A percentile compares a stretch with the other conserved stretches of the same genome.
Evolutionary conservation across 306 rosid species (phyloP).

Genomic region (Quercus ilex): DNA sequence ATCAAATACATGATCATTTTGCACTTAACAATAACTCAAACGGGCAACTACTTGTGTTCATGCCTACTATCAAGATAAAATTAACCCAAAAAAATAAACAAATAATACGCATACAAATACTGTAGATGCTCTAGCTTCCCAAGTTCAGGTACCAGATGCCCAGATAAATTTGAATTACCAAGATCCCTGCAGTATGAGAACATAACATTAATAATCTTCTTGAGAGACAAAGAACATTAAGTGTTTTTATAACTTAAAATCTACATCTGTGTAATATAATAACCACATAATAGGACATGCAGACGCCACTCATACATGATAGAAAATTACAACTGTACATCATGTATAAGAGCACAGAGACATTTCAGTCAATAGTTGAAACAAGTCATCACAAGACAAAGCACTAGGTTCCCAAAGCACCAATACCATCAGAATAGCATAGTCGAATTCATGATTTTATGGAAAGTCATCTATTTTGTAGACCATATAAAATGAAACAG

Average conservation of each 20-base stretch:
- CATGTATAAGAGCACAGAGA: background rate
- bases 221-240: background rate
- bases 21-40: background rate
- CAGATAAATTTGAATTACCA: constrained; percentile 90
- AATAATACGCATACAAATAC: constrained; percentile 59
- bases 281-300: background rate
- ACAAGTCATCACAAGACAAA: background rate
- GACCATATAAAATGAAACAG: background rate
- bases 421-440: background rate
- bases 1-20: background rate
- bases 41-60: background rate
- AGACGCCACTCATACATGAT: background rate
- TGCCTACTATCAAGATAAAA: background rate
- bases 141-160: constrained; percentile 85
- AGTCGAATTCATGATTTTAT: background rate
- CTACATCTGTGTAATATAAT: background rate
- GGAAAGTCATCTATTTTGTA: background rate
- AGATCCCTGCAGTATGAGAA: constrained; percentile 63
- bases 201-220: no score
- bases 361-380: background rate
- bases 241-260: background rate
- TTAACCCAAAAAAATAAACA: background rate
- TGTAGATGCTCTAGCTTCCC: constrained; percentile 87
- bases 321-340: background rate
- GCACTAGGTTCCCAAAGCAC: background rate